phyloP scores from a whole-genome alignment of 257 asterid species.

The Asclepias syriaca region DNA sequence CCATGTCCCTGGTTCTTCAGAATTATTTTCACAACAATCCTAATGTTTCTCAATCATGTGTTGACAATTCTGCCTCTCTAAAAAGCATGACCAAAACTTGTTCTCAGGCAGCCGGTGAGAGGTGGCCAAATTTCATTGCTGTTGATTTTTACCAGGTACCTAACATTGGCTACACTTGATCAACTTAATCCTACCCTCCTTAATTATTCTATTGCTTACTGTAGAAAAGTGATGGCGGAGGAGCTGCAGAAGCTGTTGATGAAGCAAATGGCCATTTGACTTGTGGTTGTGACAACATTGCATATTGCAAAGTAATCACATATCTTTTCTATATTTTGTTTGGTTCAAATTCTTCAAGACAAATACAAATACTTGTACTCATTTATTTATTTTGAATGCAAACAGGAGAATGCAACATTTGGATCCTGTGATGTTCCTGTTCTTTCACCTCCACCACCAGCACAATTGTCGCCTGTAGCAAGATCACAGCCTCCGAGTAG shows the following conservation, averaged over 20 bases:
- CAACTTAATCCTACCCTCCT: neutral
- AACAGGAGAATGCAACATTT: slow-evolving; percentile 43
- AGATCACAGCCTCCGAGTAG: slow-evolving; percentile 20
- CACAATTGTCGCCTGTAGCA: slow-evolving; percentile 28
- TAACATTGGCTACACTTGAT: slow-evolving; percentile 7
- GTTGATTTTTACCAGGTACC: slow-evolving; percentile 77
- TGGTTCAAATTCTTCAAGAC: neutral
- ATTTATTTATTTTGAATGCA: neutral
- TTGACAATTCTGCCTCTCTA: slow-evolving; percentile 63
- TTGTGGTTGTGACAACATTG: slow-evolving; percentile 79
- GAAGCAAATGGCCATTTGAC: slow-evolving; percentile 79
- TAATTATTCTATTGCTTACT: slow-evolving; percentile 6
- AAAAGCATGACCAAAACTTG: slow-evolving; percentile 55
- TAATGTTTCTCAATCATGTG: slow-evolving; percentile 54
- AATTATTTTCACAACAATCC: slow-evolving; percentile 71
- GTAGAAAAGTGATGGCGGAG: slow-evolving; percentile 90
- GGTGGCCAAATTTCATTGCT: slow-evolving; percentile 95
- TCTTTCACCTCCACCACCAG: slow-evolving; percentile 91
- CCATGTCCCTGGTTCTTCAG: slow-evolving; percentile 63
- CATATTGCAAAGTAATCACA: slow-evolving; percentile 60
- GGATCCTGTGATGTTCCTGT: slow-evolving; percentile 64
- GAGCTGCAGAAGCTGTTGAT: slow-evolving; percentile 86
- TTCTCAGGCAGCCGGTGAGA: slow-evolving; percentile 47
- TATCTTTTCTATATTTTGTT: too few species aligned
- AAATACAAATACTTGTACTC: neutral